Evolutionary conservation across 805 yeast genomes (phyloP).

Genomic region (Teunomyces barrocoloradensis): DNA sequence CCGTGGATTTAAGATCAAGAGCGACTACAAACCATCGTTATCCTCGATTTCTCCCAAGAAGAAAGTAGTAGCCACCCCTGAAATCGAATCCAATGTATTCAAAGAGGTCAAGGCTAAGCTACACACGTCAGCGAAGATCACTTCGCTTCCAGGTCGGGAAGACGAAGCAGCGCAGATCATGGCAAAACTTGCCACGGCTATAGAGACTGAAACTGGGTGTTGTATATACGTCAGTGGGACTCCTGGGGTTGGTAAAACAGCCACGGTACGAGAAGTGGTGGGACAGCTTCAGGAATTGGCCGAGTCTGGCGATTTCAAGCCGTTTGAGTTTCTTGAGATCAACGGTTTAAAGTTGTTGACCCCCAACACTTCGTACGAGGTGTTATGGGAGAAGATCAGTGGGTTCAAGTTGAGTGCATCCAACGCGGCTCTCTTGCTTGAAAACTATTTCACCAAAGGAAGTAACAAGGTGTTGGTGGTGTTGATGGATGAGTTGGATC

Average conservation of each 20-base stretch:
- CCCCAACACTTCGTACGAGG: conserved; percentile 80
- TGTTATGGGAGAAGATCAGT: conserved; percentile 73
- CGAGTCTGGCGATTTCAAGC: conserved; percentile 24
- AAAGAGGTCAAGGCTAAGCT: conserved; percentile 40
- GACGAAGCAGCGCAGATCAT: conserved; percentile 73
- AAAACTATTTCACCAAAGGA: conserved; percentile 56
- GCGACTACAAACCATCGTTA: conserved; percentile 16
- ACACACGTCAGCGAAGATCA: conserved; percentile 44
- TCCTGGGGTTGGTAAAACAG: conserved; percentile 97
- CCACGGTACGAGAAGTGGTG: conserved; percentile 85
- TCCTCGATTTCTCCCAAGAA: conserved; percentile 19
- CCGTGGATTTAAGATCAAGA: conserved; percentile 24
- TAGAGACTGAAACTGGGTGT: conserved; percentile 69
- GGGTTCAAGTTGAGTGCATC: conserved; percentile 56
- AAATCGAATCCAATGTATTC: conserved; percentile 28
- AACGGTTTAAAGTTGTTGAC: conserved; percentile 84
- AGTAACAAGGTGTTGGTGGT: conserved; percentile 49
- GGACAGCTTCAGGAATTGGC: conserved; percentile 52
- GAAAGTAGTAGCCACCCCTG: background rate
- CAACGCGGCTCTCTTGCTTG: conserved; percentile 66
- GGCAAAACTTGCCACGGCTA: conserved; percentile 65
- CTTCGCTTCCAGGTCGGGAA: conserved; percentile 80
- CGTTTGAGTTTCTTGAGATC: conserved; percentile 77
- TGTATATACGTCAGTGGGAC: conserved; percentile 93
- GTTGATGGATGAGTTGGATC: conserved; percentile 90